Conservation (phyloP, 768 basidiomycete genomes). For the Imleria badia region DNA sequence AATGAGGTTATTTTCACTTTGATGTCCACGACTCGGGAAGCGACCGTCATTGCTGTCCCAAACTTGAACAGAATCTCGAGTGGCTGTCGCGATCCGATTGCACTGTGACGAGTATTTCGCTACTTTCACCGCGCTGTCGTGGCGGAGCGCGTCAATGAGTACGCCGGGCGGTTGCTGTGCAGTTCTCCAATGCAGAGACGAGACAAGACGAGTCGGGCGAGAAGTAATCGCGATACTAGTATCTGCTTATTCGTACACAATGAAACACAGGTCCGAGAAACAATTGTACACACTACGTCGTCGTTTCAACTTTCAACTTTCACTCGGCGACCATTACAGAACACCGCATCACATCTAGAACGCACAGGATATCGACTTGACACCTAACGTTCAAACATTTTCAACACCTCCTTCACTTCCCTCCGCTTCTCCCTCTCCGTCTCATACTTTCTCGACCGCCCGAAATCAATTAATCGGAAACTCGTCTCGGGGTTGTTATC, state of each 20-base stretch:
- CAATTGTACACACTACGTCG: no score
- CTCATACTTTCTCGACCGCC: slow-evolving; percentile 30
- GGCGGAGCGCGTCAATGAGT: no score
- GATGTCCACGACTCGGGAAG: neutral
- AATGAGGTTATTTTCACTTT: neutral
- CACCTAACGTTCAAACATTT: slow-evolving; percentile 13
- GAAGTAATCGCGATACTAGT: no score
- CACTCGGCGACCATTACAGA: no score
- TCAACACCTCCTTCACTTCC: slow-evolving; percentile 9
- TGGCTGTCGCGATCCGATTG: neutral
- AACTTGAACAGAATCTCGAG: neutral
- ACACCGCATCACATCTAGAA: no score
- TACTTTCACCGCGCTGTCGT: neutral
- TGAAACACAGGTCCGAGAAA: no score
- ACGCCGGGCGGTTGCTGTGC: no score
- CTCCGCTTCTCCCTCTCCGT: neutral
- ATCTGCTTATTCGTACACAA: no score
- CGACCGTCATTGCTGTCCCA: neutral
- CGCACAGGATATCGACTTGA: no score
- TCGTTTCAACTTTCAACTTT: no score
- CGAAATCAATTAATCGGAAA: slow-evolving; percentile 55
- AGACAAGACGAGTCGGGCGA: no score
- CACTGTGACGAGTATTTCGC: neutral
- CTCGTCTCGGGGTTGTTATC: slow-evolving; percentile 15
- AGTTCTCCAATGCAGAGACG: no score